Conservation (phyloP, 306 rosid species). For the Fagus crenata region DNA sequence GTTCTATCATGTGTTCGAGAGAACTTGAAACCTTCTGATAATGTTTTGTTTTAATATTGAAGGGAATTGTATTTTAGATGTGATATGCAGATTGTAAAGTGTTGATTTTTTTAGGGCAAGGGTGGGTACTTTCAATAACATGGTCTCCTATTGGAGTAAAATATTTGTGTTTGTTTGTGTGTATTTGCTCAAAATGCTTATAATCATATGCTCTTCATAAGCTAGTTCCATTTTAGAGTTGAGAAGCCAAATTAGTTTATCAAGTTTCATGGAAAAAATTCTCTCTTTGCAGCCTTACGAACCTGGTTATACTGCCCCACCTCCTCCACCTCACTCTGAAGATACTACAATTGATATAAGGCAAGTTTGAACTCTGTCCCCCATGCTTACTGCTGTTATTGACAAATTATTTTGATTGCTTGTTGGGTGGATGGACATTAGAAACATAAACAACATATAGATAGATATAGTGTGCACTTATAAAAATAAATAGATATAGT, state of each 20-base stretch:
- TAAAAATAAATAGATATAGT: background rate
- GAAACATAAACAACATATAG: background rate
- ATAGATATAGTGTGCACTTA: background rate
- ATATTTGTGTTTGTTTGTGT: background rate
- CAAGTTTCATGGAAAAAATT: constrained; percentile 1
- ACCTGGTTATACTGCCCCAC: constrained; percentile 50
- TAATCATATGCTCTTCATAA: background rate
- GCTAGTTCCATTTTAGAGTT: background rate
- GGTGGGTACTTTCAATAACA: background rate
- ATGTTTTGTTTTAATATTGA: background rate
- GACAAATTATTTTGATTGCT: background rate
- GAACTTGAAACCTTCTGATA: background rate
- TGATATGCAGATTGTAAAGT: background rate
- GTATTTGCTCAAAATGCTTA: constrained; percentile 4
- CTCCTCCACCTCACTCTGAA: constrained; percentile 42
- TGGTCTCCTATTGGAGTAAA: background rate
- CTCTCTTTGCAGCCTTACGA: constrained; percentile 40
- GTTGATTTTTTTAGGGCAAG: background rate
- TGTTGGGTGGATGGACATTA: background rate
- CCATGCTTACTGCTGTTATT: background rate
- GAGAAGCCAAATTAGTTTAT: constrained; percentile 7
- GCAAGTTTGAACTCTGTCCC: constrained; percentile 32
- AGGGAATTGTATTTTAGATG: background rate
- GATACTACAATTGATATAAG: constrained; percentile 50
- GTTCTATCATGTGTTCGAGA: background rate